Percentiles rank a stretch among this genome's conserved stretches.
These are phyloP conservation scores for Furcasterigmium sp. DNA, from an alignment of 2,329 filamentous ascomycete species.

Conservation along the genomic window DNA sequence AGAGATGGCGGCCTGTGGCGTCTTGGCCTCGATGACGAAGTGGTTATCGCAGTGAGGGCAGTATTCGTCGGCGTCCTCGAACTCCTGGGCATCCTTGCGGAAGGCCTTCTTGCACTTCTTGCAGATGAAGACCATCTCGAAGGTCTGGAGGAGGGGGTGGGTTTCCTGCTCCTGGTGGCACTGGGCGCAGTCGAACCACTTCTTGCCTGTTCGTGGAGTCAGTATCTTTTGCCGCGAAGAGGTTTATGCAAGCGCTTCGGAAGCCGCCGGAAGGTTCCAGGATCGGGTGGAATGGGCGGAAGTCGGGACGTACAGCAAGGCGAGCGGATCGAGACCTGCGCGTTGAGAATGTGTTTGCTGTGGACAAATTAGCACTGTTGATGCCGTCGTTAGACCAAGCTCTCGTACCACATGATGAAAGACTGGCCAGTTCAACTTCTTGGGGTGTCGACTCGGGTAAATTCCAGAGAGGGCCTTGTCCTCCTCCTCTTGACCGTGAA, in stretches of 20 bases:
- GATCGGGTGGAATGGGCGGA: background rate
- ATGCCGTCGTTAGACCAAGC: background rate
- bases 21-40: conserved; percentile 85
- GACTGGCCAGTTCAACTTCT: background rate
- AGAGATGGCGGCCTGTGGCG: conserved; percentile 75
- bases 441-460: too few relatives aligned
- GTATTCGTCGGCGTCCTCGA: conserved; percentile 97
- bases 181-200: conserved; percentile 98
- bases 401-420: conserved; percentile 30
- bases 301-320: conserved; percentile 71
- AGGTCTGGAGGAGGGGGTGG: conserved; percentile 69
- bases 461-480: too few relatives aligned
- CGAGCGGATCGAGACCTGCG: conserved; percentile 91
- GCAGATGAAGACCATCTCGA: conserved; percentile 93
- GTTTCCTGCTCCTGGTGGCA: conserved; percentile 80
- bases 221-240: background rate
- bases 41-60: conserved; percentile 99
- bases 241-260: background rate
- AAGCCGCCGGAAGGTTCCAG: background rate
- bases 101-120: conserved; percentile 99
- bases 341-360: conserved; percentile 98
- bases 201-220: conserved; percentile 55
- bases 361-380: conserved; percentile 8
- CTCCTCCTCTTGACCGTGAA: background rate
- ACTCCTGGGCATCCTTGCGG: conserved; percentile 86